phyloP scores from a whole-genome alignment of 106 monocot species.

The Amphibolis antarctica region DNA sequence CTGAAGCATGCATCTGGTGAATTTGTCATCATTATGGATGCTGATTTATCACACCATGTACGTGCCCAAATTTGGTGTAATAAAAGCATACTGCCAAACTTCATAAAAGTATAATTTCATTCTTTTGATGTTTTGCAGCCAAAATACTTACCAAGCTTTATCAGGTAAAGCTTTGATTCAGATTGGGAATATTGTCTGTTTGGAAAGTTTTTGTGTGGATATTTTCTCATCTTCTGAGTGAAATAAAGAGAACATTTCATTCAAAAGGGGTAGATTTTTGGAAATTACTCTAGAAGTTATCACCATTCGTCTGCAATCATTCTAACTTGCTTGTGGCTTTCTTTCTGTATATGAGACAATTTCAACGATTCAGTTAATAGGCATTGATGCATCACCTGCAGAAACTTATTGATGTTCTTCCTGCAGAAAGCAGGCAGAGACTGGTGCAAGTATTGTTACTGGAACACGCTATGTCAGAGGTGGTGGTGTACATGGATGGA shows the following conservation, averaged over 20 bases:
- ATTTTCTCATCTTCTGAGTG: no score
- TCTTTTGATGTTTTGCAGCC: slow-evolving; percentile 48
- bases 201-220: no score
- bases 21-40: slow-evolving; percentile 96
- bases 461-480: slow-evolving; percentile 85
- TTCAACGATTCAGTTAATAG: no score
- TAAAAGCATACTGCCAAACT: not conserved
- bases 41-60: slow-evolving; percentile 99
- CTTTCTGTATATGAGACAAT: no score
- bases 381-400: no score
- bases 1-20: slow-evolving; percentile 90
- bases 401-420: not conserved
- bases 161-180: slow-evolving; percentile 36
- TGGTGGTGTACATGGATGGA: slow-evolving; percentile 99
- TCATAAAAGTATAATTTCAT: slow-evolving; percentile 4
- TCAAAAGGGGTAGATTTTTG: no score
- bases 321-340: no score
- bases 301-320: no score
- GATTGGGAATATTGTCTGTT: no score
- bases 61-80: not conserved
- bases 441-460: slow-evolving; percentile 88
- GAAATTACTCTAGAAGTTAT: no score
- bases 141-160: slow-evolving; percentile 89
- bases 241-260: no score
- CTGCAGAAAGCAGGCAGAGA: slow-evolving; percentile 82